A percentile compares a stretch with the other conserved stretches of the same genome.
Evolutionary conservation across 805 yeast species (phyloP).

Genomic region (Saturnispora silvae): DNA sequence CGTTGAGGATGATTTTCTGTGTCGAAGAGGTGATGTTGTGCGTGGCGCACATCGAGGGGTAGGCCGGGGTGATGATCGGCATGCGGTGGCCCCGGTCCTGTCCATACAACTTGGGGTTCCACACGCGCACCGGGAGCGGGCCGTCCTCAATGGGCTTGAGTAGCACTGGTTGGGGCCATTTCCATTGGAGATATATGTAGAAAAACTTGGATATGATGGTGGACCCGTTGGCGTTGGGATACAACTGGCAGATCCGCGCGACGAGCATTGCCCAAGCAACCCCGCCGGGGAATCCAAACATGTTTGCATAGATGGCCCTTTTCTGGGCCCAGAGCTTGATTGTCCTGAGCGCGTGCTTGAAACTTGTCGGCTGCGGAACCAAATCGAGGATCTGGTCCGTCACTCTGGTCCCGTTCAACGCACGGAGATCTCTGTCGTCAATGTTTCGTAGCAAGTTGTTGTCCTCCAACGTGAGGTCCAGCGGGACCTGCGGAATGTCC

Average conservation of each 20-base stretch:
- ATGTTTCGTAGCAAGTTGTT: constrained; percentile 77
- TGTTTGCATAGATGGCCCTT: constrained; percentile 87
- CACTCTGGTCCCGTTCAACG: constrained; percentile 92
- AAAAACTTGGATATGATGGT: constrained; percentile 86
- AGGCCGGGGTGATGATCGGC: constrained; percentile 98
- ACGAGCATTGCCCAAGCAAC: constrained; percentile 99
- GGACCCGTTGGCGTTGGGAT: constrained; percentile 93
- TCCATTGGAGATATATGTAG: constrained; percentile 79
- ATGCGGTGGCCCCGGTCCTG: constrained; percentile 83
- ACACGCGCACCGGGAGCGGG: constrained; percentile 87
- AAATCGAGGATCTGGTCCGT: constrained; percentile 85
- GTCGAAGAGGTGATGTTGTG: constrained; percentile 90
- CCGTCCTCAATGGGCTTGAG: constrained; percentile 93
- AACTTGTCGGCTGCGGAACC: constrained; percentile 88
- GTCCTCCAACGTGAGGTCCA: constrained; percentile 63
- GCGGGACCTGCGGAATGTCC: constrained; percentile 76
- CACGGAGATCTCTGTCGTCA: constrained; percentile 84
- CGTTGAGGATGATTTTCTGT: constrained; percentile 68
- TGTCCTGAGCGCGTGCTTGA: constrained; percentile 85
- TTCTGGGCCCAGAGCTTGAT: constrained; percentile 96
- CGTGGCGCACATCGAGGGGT: constrained; percentile 98
- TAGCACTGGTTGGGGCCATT: constrained; percentile 97
- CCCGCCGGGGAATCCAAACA: constrained; percentile 98
- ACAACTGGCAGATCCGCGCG: constrained; percentile 93
- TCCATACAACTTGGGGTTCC: constrained; percentile 91